Evolutionary conservation across 179 eudicot species (phyloP), one percentile per base, ranked within the genome.

Genomic region (Spinacia oleracea): DNA sequence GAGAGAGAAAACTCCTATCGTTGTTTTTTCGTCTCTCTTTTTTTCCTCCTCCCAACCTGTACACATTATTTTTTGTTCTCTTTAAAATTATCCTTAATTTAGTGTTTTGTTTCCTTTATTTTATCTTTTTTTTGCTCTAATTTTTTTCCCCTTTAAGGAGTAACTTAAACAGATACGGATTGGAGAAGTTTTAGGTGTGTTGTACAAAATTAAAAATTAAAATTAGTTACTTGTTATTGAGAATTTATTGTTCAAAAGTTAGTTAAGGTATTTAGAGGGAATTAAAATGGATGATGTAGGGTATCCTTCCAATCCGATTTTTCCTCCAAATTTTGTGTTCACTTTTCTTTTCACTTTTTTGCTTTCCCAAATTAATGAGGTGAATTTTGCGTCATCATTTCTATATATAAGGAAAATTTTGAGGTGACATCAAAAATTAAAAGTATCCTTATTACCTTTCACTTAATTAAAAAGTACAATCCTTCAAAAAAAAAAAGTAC

Each of bases 111-210:
- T 55, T 63, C 18, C 46, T 45, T 74, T 6, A 42, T 43, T n/a
- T 59, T 51, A 1, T 48, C 15, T 45, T 67, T 42, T 25, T 32
- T 31, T 4, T 34, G 43, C 48, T 64, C 9, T 53, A 40, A 8
- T 16, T 74, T 74, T 69, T 50, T 11, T 50, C 77, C 63, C 55
- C 27, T 82, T 65, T 60, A 69, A 68, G 20, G 45, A 74, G 82
- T 51, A 43, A 32, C 51, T 38, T 65, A 67, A 51, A 43, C 50
- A 65, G 72, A 76, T 40, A 20, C 79, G 81, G 85, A 53, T 67
- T 70, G 5, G 87, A 85, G 87, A 82, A 82, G 48, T 80, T 85
- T 73, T 79, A 82, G 87, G 87, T 16, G 0, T 65, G 11, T 60
- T 64, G 20, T 58, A 59, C 64, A 82, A 68, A 58, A n/a, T 20